phyloP scores from a whole-genome alignment of 2,329 filamentous ascomycete species.

The Bipolaris bicolor region DNA sequence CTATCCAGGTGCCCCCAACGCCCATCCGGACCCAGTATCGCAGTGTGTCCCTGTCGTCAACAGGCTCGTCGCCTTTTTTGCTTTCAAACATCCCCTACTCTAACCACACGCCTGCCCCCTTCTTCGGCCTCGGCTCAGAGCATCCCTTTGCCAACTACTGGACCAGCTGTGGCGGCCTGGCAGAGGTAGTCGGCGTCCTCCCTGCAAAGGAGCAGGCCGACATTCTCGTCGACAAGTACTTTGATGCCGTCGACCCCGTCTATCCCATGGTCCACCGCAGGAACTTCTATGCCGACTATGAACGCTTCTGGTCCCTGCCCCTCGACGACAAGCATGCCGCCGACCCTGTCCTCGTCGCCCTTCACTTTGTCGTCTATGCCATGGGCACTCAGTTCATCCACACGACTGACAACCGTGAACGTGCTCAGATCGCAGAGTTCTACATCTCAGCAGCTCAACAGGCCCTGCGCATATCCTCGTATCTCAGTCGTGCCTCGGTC shows the following conservation, averaged over 20 bases:
- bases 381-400: conserved; percentile 79
- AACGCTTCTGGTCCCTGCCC: conserved; percentile 73
- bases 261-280: conserved; percentile 81
- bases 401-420: conserved; percentile 61
- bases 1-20: conserved; percentile 37
- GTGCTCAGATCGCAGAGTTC: conserved; percentile 79
- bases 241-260: conserved; percentile 73
- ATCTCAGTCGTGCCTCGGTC: conserved; percentile 75
- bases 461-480: conserved; percentile 75
- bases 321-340: conserved; percentile 63
- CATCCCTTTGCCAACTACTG: conserved; percentile 85
- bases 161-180: conserved; percentile 77
- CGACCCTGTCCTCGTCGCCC: conserved; percentile 72
- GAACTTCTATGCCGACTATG: conserved; percentile 78
- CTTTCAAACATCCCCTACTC: conserved; percentile 77
- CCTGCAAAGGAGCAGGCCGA: conserved; percentile 79
- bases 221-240: conserved; percentile 64
- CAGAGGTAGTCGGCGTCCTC: conserved; percentile 76
- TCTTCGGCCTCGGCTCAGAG: conserved; percentile 80
- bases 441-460: conserved; percentile 82
- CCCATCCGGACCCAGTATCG: conserved; percentile 40
- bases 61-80: conserved; percentile 58
- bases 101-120: conserved; percentile 72
- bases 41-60: conserved; percentile 46
- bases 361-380: conserved; percentile 79